A percentile compares a stretch with the other conserved stretches of the same genome.
Conservation (phyloP, 1,139 yeast species). For the Blastobotrys illinoisensis region DNA sequence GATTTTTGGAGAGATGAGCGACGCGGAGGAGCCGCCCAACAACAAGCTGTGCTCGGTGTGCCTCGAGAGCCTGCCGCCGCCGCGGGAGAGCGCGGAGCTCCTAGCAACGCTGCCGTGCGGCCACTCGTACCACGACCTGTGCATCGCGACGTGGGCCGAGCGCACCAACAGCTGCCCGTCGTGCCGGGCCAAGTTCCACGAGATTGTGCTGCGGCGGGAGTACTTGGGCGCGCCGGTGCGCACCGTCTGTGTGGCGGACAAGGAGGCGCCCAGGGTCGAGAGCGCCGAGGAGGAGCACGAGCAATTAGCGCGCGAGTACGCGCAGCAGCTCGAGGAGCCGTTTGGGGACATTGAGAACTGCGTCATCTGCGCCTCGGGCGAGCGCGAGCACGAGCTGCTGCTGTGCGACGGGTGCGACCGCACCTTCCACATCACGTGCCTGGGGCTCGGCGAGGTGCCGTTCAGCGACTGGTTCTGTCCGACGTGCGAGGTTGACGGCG, state of each 20-base stretch:
- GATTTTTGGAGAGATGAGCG: not conserved
- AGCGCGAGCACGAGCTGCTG: constrained; percentile 27
- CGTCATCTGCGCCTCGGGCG: constrained; percentile 30
- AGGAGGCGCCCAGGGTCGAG: constrained; percentile 13
- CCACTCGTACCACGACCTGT: constrained; percentile 45
- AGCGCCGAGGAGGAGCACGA: constrained; percentile 9
- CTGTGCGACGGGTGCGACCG: constrained; percentile 31
- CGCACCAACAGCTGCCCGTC: constrained; percentile 54
- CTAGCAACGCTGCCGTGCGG: constrained; percentile 10
- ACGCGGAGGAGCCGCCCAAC: not conserved
- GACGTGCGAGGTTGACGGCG: constrained; percentile 24
- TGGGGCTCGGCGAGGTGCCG: constrained; percentile 30
- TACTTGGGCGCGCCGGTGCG: constrained; percentile 16
- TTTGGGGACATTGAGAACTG: constrained; percentile 21
- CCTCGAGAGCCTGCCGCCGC: constrained; percentile 9
- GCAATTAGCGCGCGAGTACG: constrained; percentile 8
- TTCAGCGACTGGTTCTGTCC: constrained; percentile 32
- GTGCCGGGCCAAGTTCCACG: constrained; percentile 39
- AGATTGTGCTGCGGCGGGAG: constrained; percentile 19
- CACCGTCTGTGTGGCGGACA: constrained; percentile 17
- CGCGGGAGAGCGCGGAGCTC: not conserved
- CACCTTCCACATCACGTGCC: constrained; percentile 30
- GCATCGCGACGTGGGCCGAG: constrained; percentile 46
- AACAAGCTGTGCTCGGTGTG: constrained; percentile 8
- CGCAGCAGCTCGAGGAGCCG: constrained; percentile 12